Base-by-base conservation (phyloP, 164 flowering plant genomes). In the Vitis rotundifolia region DNA sequence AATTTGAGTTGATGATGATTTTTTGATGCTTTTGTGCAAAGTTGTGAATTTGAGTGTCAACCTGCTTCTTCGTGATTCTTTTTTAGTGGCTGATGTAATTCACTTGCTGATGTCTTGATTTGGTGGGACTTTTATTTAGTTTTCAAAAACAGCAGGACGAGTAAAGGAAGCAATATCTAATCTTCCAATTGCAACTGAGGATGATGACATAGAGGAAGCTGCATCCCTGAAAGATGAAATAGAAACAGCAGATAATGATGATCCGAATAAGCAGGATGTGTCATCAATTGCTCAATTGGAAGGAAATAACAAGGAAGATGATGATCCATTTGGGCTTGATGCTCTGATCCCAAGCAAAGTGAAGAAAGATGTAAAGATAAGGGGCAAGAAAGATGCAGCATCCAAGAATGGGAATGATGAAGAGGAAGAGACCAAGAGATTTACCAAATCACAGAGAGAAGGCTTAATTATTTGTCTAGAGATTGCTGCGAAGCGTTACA, bases 291-390 rank as follows among this genome's bases (percentile, higher is more conserved):
- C 75, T 26, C 62, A 75, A 50, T 52, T 67, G 65, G 81, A 72
- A 74, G 73, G 66, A 15, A 64, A 66, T 47, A 71, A 69, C 47
- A 71, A 79, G 56, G 89, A 80, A 74, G 95, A 89, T 71, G 71
- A 80, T 64, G 98, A 95, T 72, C 99, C 97, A 19, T 95, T 93
- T 84, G 97, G 97, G 58, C 89, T 95, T 53, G 97, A 93, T 73
- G 91, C 88, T 48, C 76, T 91, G 49, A 83, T 91, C 53, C 79
- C 91, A 11, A 78, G 79, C 67, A 64, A 73, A 49, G 71, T 73
- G 14, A 84, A 83, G 79, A 85, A 82, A 67, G 89, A 81, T 54
- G 91, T 82, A 26, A 85, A 74, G 62, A 48, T 78, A 5, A 91
- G 79, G 75, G 83, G 64, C 48, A 91, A 86, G 79, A 90, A 80